Percentiles rank a stretch among this genome's conserved stretches.
phyloP scores from a whole-genome alignment of 345 rosid genomes.

The Iberis pinnata region DNA sequence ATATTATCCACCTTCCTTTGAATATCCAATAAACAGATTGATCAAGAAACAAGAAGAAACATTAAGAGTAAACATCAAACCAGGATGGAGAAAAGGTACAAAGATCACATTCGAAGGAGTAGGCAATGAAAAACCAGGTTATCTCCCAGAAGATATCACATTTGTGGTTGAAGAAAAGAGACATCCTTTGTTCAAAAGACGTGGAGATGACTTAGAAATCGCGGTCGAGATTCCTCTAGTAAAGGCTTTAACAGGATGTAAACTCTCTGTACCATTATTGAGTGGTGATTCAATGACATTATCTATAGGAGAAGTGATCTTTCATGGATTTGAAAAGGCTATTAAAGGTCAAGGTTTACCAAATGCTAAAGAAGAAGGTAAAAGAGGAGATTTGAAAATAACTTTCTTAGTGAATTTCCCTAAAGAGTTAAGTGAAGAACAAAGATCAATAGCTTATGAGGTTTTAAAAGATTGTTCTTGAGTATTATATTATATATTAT shows the following conservation, averaged over 20 bases:
- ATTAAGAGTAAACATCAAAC: conserved; percentile 53
- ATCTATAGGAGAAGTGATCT: conserved; percentile 45
- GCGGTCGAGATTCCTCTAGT: conserved; percentile 64
- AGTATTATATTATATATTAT: background rate
- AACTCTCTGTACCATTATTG: conserved; percentile 56
- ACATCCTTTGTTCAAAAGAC: conserved; percentile 57
- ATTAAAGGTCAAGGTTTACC: conserved; percentile 79
- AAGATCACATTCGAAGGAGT: conserved; percentile 78
- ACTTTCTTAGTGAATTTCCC: conserved; percentile 63
- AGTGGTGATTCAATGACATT: conserved; percentile 54
- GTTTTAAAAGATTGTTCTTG: conserved; percentile 52
- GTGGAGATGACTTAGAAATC: conserved; percentile 58
- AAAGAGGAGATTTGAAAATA: conserved; percentile 57
- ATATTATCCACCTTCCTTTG: too few relatives aligned
- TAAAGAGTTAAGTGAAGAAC: conserved; percentile 38
- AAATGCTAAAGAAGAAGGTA: conserved; percentile 38
- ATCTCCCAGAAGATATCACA: conserved; percentile 55
- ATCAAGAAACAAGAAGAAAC: conserved; percentile 55
- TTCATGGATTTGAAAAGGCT: conserved; percentile 55
- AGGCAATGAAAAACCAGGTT: conserved; percentile 75
- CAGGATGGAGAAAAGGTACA: conserved; percentile 93
- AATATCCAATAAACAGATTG: conserved; percentile 38
- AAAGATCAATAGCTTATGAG: conserved; percentile 37
- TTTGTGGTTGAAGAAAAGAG: conserved; percentile 54
- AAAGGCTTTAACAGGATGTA: conserved; percentile 72